Evolutionary conservation across 805 yeast genomes (phyloP).

Genomic region (Teunomyces lycoperdinae): DNA sequence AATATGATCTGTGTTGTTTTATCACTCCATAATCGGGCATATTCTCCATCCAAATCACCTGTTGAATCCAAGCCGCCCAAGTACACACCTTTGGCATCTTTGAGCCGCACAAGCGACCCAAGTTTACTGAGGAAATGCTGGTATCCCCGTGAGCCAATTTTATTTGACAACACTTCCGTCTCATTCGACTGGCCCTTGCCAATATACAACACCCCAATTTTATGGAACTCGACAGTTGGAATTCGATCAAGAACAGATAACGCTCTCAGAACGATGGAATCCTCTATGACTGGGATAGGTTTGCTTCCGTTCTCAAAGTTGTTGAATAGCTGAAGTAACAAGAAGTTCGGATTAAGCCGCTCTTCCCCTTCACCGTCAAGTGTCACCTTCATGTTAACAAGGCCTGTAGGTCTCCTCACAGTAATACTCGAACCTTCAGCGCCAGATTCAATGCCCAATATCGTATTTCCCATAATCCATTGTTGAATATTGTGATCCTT

Average conservation of each 20-base stretch:
- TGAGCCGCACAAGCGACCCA: slow-evolving; percentile 60
- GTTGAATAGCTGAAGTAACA: slow-evolving; percentile 50
- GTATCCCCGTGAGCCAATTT: slow-evolving; percentile 61
- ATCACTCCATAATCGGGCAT: slow-evolving; percentile 69
- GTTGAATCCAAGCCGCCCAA: slow-evolving; percentile 80
- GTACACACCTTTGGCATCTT: slow-evolving; percentile 49
- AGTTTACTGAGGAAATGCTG: slow-evolving; percentile 55
- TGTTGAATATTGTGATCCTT: slow-evolving; percentile 23
- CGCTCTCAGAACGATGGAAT: slow-evolving; percentile 45
- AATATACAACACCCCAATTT: slow-evolving; percentile 74
- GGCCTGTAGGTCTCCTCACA: slow-evolving; percentile 68
- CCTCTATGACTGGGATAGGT: slow-evolving; percentile 54
- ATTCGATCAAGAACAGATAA: slow-evolving; percentile 65
- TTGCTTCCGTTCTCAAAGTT: slow-evolving; percentile 31
- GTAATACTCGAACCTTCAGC: slow-evolving; percentile 42
- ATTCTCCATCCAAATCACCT: slow-evolving; percentile 70
- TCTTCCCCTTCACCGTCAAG: slow-evolving; percentile 30
- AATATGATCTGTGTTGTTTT: slow-evolving; percentile 68
- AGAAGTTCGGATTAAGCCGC: slow-evolving; percentile 39
- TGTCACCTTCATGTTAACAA: slow-evolving; percentile 43
- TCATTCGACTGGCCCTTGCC: slow-evolving; percentile 66
- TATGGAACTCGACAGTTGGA: slow-evolving; percentile 75
- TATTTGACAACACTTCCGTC: slow-evolving; percentile 59
- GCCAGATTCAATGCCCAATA: slow-evolving; percentile 57
- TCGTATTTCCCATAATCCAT: slow-evolving; percentile 62